Evolutionary conservation across 2,329 filamentous ascomycete species (phyloP), one percentile per base, ranked within the genome.

Genomic region (Apiospora arundinis): DNA sequence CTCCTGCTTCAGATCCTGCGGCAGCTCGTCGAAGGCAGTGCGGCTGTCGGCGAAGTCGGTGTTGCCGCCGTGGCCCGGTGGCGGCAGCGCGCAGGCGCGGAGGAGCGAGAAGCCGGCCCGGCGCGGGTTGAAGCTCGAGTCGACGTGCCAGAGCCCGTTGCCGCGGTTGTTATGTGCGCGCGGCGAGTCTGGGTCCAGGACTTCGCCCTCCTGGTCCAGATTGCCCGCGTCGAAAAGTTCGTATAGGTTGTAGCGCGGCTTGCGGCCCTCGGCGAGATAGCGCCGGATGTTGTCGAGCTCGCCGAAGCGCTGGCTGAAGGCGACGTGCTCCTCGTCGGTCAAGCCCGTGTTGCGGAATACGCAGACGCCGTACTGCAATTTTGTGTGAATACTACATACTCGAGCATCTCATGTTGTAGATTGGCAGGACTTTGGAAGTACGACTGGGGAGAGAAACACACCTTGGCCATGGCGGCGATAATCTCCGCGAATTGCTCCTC

Each of bases 201-300:
- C 80, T 0, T 78, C 78, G 63, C 84, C 85, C 56, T 88, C 83
- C 1, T 82, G 81, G 67, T 88, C 83, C 16, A 89, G 79, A 76
- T 91, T 91, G 69, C 86, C 83, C 0, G 87, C 87, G 74, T 91
- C 89, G 76, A 90, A 90, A 0, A 91, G 82, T 76, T 90, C 85
- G 56, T 83, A 80, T 72, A 85, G 82, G 1, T 78, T 75, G 73
- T 87, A 84, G 25, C 87, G 84, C 71, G 84, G 81, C 74, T 83
- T 82, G 63, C 85, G 82, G 60, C 85, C 83, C 21, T 85, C 80
- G 1, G 78, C 79, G 9, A 85, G 79, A 78, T 86, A 89, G 0
- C 85, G 86, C 23, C 79, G 83, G 44, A 88, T 83, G 75, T 89
- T 85, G 78, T 90, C 88, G 0, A 90, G 83, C 28, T 88, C 85